Evolutionary conservation across 116 monocot genomes (phyloP).

Genomic region (Thalassia testudinum): DNA sequence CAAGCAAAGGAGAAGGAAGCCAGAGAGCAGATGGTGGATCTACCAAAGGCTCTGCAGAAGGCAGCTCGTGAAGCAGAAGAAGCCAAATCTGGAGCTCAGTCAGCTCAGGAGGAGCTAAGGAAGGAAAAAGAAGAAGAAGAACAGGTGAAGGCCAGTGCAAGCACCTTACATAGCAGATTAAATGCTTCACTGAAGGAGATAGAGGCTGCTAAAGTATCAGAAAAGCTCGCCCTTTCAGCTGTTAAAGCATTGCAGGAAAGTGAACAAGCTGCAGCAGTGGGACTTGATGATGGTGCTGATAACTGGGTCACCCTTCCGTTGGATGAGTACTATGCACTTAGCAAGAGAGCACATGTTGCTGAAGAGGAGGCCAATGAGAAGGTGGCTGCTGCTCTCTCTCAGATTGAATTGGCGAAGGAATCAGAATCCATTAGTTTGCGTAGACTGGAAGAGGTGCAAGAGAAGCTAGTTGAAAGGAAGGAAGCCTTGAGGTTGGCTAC

Average conservation of each 20-base stretch:
- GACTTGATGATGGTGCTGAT: conserved; percentile 14
- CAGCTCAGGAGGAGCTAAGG: conserved; percentile 46
- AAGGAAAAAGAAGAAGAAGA: conserved; percentile 59
- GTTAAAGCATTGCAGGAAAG: conserved; percentile 63
- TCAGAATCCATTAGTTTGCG: conserved; percentile 22
- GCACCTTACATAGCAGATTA: conserved; percentile 36
- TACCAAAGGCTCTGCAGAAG: conserved; percentile 35
- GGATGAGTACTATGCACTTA: conserved; percentile 56
- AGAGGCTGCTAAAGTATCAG: conserved; percentile 66
- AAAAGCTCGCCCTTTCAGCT: conserved; percentile 45
- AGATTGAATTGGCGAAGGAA: conserved; percentile 47
- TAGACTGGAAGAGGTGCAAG: conserved; percentile 21
- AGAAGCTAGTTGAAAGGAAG: conserved; percentile 25
- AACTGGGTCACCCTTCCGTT: conserved; percentile 33
- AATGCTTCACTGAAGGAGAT: conserved; percentile 55
- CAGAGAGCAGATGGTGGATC: conserved; percentile 28
- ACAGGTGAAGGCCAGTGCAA: conserved; percentile 26
- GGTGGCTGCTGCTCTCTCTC: conserved; percentile 25
- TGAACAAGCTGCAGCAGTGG: conserved; percentile 25
- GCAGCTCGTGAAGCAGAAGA: conserved; percentile 49
- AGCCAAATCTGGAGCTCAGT: conserved; percentile 34
- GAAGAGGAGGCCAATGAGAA: conserved; percentile 48
- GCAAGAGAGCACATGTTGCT: conserved; percentile 41
- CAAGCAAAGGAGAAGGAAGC: conserved; percentile 42
- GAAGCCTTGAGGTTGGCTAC: conserved; percentile 29